phyloP scores from a whole-genome alignment of 352 stramenopile species.

The Phytophthora brassicae region DNA sequence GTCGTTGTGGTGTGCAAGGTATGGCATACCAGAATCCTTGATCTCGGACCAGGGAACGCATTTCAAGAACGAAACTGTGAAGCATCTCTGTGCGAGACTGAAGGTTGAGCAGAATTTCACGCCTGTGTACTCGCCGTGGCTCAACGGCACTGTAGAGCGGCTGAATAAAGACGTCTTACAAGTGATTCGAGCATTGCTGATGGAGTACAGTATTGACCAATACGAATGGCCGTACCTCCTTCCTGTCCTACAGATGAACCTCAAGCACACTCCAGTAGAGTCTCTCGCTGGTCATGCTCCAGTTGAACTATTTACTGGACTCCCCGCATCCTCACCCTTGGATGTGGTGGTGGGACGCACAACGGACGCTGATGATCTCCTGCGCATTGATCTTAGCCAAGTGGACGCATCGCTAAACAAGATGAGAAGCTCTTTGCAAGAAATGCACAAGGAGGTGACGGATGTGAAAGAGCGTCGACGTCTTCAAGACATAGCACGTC shows the following conservation, averaged over 20 bases:
- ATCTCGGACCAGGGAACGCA: conserved; percentile 20
- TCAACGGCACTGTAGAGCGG: conserved; percentile 19
- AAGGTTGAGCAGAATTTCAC: conserved; percentile 3
- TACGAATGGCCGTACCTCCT: conserved; percentile 8
- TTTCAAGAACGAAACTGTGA: conserved; percentile 21
- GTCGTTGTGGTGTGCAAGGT: not conserved
- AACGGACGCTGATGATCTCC: not conserved
- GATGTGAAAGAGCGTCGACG: not conserved
- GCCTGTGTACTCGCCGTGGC: conserved; percentile 14
- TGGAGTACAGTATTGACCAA: conserved; percentile 12
- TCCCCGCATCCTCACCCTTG: not conserved
- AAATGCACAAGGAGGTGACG: not conserved
- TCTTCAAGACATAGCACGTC: not conserved
- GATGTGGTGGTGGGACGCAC: not conserved
- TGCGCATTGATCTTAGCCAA: not conserved
- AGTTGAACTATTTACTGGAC: not conserved
- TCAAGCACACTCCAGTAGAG: not conserved
- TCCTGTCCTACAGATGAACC: not conserved
- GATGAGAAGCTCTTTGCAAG: not conserved
- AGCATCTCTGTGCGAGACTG: not conserved
- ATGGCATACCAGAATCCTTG: conserved; percentile 6
- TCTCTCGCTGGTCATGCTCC: not conserved
- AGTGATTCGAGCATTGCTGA: conserved; percentile 5
- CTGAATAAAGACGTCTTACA: conserved; percentile 25
- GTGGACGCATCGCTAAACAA: not conserved